These are phyloP conservation scores for Phaeosphaeriaceae sp. DNA, from an alignment of 2,329 filamentous ascomycete species.

Conservation along the genomic window DNA sequence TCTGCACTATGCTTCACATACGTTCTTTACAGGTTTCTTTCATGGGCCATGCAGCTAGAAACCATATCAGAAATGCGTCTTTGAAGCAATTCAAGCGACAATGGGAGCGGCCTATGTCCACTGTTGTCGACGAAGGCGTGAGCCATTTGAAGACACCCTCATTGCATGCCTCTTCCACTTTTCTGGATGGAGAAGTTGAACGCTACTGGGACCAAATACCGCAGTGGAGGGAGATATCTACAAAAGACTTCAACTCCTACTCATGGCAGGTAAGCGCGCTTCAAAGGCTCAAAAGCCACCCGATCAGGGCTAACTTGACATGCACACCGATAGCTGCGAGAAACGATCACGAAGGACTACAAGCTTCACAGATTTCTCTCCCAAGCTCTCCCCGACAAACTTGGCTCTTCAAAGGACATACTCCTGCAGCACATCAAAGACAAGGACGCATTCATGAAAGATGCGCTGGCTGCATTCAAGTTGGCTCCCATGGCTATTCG, in stretches of 20 bases:
- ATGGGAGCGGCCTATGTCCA: not conserved
- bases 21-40: not conserved
- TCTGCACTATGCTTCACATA: not conserved
- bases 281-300: not conserved
- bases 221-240: slow-evolving; percentile 57
- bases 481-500: slow-evolving; percentile 66
- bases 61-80: not conserved
- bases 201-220: slow-evolving; percentile 59
- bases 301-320: not conserved
- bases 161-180: not conserved
- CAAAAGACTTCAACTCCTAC: slow-evolving; percentile 60
- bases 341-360: slow-evolving; percentile 57
- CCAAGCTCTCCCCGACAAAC: slow-evolving; percentile 57
- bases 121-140: not conserved
- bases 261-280: slow-evolving; percentile 60
- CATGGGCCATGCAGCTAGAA: not conserved
- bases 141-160: not conserved
- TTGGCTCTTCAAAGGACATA: slow-evolving; percentile 49
- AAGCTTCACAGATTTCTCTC: slow-evolving; percentile 60
- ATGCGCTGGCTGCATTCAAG: slow-evolving; percentile 61
- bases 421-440: slow-evolving; percentile 51
- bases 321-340: slow-evolving; percentile 48
- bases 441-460: slow-evolving; percentile 61
- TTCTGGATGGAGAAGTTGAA: slow-evolving; percentile 9
- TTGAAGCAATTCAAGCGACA: not conserved